Evolutionary conservation across 805 yeast genomes (phyloP), one percentile per base, ranked within the genome.

Genomic region (Blastobotrys peoriensis): DNA sequence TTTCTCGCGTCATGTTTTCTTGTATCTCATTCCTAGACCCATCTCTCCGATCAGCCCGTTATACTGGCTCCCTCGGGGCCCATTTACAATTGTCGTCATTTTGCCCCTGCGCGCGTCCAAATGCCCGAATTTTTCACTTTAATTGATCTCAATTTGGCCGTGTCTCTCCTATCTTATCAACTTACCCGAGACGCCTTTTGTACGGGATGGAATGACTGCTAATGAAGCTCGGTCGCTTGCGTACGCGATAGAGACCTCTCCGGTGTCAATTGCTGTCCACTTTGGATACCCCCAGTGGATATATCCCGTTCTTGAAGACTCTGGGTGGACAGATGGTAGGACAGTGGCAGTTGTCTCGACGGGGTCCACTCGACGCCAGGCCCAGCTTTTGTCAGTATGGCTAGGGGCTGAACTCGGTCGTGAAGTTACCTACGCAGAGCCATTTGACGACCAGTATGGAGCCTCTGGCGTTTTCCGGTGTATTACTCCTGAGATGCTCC

Each of bases 401-500:
- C 30, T 25, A 34, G 37, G 20, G 5, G 21, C 13, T 4, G 4
- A 10, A 34, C 21, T 34, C 21, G 37, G 20, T 10, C 17, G 16
- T n/a, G 10, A 16, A n/a, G 37, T 34, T 43, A 94, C 95, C 0
- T 85, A 75, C 56, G 62, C 85, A 0, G 78, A 84, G 39, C 70
- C 95, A 58, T 86, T 86, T 57, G 93, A 86, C 53, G 91, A 83
- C 58, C 33, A n/a, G 17, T 21, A 15, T 15, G 18, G 15, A 13
- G 13, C n/a, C 3, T 10, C 5, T 5, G 30, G 30, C 30, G 8
- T 25, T 25, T 25, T 25, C 30, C 30, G 30, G 13, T 85, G 81
- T 61, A 76, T 86, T 83, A 83, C 93, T 0, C 93, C 85, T 49
- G 94, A 95, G 66, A 75, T 85, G 25, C 57, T 86, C 15, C 63